Percentiles rank a stretch among this genome's conserved stretches.
Evolutionary conservation across 176 grass and related monocot species (phyloP).

Genomic region (Musa troglodytarum): DNA sequence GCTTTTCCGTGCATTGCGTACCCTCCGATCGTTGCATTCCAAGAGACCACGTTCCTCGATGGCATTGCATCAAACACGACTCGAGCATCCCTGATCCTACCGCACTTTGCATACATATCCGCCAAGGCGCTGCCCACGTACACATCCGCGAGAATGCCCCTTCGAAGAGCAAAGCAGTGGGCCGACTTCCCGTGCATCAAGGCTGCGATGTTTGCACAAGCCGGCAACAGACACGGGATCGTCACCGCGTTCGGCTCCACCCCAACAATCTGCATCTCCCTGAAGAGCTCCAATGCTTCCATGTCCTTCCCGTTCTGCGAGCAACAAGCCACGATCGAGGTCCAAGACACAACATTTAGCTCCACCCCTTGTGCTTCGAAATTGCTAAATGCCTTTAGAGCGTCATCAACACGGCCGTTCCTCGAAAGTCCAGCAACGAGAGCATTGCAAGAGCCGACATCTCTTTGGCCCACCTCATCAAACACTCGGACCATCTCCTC

Average conservation of each 20-base stretch:
- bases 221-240: slow-evolving; percentile 61
- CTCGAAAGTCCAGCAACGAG: slow-evolving; percentile 47
- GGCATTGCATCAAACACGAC: slow-evolving; percentile 45
- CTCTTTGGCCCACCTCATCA: slow-evolving; percentile 21
- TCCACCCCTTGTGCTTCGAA: slow-evolving; percentile 29
- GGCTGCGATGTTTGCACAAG: slow-evolving; percentile 62
- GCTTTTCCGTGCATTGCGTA: slow-evolving; percentile 75
- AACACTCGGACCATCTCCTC: slow-evolving; percentile 45
- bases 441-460: slow-evolving; percentile 57
- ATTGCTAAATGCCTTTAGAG: slow-evolving; percentile 35
- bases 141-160: slow-evolving; percentile 30
- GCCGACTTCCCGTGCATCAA: slow-evolving; percentile 47
- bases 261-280: slow-evolving; percentile 52
- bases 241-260: slow-evolving; percentile 58
- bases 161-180: slow-evolving; percentile 54
- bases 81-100: slow-evolving; percentile 45
- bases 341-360: slow-evolving; percentile 71
- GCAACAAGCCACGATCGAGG: slow-evolving; percentile 59
- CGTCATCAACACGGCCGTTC: slow-evolving; percentile 34
- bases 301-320: slow-evolving; percentile 55
- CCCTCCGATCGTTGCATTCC: slow-evolving; percentile 71
- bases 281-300: slow-evolving; percentile 57
- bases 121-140: slow-evolving; percentile 56
- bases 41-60: slow-evolving; percentile 46
- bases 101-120: slow-evolving; percentile 77